Percentiles rank a stretch among this genome's conserved stretches.
Conservation (phyloP, 2,329 filamentous ascomycete species). For the Apiospora malaysiana region DNA sequence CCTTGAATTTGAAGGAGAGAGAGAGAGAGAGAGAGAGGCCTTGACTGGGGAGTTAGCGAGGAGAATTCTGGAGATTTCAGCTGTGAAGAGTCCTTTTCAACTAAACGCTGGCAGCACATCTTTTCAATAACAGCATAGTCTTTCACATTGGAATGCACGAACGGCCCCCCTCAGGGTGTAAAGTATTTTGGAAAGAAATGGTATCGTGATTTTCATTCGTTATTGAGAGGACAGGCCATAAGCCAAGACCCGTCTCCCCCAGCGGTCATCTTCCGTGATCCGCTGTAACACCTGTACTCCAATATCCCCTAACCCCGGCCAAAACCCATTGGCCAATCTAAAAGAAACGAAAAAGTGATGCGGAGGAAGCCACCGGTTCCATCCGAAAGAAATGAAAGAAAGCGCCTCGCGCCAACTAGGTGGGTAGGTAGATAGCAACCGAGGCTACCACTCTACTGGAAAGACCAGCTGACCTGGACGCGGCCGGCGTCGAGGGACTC, state of each 20-base stretch:
- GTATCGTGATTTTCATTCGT: too few relatives aligned
- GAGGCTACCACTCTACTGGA: not conserved
- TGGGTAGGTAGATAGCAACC: too few relatives aligned
- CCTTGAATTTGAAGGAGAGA: too few relatives aligned
- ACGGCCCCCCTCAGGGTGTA: too few relatives aligned
- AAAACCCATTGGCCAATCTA: not conserved
- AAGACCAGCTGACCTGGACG: slow-evolving; percentile 16
- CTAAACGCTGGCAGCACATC: too few relatives aligned
- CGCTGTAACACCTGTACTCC: not conserved
- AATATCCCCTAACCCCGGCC: not conserved
- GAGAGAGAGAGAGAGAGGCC: too few relatives aligned
- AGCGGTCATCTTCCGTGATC: not conserved
- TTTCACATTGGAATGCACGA: too few relatives aligned
- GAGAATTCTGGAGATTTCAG: too few relatives aligned
- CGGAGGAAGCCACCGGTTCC: not conserved
- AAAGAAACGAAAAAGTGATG: not conserved
- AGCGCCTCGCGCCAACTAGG: not conserved
- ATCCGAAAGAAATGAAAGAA: not conserved
- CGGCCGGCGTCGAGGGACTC: slow-evolving; percentile 10
- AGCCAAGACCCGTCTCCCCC: not conserved
- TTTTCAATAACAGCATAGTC: too few relatives aligned
- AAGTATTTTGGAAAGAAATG: too few relatives aligned
- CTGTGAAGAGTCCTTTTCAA: too few relatives aligned
- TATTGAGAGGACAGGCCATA: not conserved
- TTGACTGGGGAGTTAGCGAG: too few relatives aligned